Evolutionary conservation across 768 basidiomycete genomes (phyloP).

Genomic region (Rhizopogon sp.): DNA sequence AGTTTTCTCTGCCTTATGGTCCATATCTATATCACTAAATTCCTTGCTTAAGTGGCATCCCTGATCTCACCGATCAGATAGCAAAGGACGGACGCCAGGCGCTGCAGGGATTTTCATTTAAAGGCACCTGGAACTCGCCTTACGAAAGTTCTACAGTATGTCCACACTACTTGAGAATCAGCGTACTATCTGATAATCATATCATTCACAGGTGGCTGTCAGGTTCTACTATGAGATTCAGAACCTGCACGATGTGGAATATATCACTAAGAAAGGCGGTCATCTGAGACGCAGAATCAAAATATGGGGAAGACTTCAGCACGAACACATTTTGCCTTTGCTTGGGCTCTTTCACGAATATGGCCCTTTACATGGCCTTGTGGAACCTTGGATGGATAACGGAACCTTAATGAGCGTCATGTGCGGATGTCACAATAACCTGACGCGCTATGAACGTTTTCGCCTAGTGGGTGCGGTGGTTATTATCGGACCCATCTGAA

Average conservation of each 20-base stretch:
- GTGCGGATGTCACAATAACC: not conserved
- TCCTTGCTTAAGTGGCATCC: not conserved
- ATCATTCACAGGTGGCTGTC: no score
- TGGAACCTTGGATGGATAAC: slow-evolving; percentile 26
- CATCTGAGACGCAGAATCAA: slow-evolving; percentile 15
- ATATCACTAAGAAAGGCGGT: no score
- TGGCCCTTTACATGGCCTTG: slow-evolving; percentile 16
- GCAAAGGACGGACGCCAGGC: no score
- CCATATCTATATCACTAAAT: not conserved
- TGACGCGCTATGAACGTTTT: slow-evolving; percentile 4
- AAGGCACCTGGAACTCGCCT: no score
- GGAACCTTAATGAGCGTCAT: slow-evolving; percentile 16
- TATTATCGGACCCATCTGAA: no score
- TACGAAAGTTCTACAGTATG: no score
- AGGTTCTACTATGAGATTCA: no score
- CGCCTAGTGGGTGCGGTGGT: slow-evolving; percentile 4
- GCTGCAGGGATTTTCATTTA: no score
- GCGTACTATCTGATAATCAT: no score
- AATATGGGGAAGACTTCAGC: slow-evolving; percentile 20
- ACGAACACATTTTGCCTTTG: slow-evolving; percentile 22
- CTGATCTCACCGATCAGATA: not conserved
- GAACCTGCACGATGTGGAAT: no score
- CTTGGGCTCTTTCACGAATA: slow-evolving; percentile 19
- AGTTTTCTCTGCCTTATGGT: not conserved
- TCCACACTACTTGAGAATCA: no score